A percentile compares a stretch with the other conserved stretches of the same genome.
These are phyloP conservation scores for Triadica sebifera DNA, from an alignment of 345 rosid species.

Conservation along the genomic window DNA sequence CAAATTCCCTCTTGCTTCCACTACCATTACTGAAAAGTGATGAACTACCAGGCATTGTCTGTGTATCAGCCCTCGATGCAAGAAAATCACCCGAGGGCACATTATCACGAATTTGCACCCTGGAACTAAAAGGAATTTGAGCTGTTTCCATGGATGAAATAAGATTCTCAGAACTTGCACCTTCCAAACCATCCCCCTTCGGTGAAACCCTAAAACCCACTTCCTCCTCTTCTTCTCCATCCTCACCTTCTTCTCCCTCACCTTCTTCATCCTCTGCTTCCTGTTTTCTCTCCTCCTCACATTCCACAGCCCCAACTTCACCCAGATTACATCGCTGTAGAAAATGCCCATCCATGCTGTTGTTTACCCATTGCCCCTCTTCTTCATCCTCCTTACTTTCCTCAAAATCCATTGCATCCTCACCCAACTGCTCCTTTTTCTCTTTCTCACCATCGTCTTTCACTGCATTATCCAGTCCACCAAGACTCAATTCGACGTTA, in stretches of 20 bases:
- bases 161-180: conserved; percentile 51
- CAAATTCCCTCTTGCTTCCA: conserved; percentile 60
- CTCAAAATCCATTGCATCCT: conserved; percentile 46
- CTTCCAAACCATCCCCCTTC: conserved; percentile 44
- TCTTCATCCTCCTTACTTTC: conserved; percentile 37
- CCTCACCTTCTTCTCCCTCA: conserved; percentile 38
- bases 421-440: conserved; percentile 12
- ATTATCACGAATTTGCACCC: conserved; percentile 44
- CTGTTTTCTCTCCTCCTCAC: conserved; percentile 24
- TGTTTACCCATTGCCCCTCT: conserved; percentile 41
- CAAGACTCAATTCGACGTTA: conserved; percentile 60
- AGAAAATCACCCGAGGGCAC: conserved; percentile 55
- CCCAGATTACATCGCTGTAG: conserved; percentile 45
- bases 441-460: conserved; percentile 23
- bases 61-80: conserved; percentile 51
- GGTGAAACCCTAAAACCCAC: conserved; percentile 46
- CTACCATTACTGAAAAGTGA: conserved; percentile 44
- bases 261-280: conserved; percentile 27
- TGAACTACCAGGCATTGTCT: conserved; percentile 47
- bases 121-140: conserved; percentile 51
- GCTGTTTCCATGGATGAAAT: conserved; percentile 58
- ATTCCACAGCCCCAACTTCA: conserved; percentile 14
- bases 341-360: conserved; percentile 35
- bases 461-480: conserved; percentile 44
- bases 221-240: conserved; percentile 34